These are phyloP conservation scores for Xylariaceae sp. DNA, from an alignment of 2,329 filamentous ascomycete genomes.

Conservation along the genomic window DNA sequence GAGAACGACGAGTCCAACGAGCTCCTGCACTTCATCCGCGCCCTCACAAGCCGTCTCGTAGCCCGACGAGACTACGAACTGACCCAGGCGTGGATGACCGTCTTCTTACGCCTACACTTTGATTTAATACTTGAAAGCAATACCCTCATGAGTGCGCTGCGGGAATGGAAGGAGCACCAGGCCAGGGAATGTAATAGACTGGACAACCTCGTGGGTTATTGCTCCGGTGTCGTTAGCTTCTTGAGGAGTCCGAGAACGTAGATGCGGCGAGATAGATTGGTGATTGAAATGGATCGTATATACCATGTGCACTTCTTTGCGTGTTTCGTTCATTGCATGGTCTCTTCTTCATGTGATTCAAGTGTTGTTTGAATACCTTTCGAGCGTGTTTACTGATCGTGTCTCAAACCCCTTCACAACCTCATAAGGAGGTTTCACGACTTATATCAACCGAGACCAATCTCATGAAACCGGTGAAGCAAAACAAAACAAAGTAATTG, in stretches of 20 bases:
- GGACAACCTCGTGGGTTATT: constrained; percentile 76
- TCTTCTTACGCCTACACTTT: constrained; percentile 77
- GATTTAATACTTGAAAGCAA: constrained; percentile 49
- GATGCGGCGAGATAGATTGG: background rate
- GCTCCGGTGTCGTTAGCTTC: constrained; percentile 78
- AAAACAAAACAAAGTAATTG: too few species aligned
- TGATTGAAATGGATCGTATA: too few species aligned
- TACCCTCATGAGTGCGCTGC: constrained; percentile 53
- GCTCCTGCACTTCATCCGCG: constrained; percentile 72
- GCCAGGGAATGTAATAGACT: constrained; percentile 66
- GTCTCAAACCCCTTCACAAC: too few species aligned
- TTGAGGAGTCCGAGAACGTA: constrained; percentile 59
- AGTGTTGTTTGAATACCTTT: too few species aligned
- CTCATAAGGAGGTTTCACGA: too few species aligned
- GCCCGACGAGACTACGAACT: constrained; percentile 82
- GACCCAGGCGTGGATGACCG: constrained; percentile 94
- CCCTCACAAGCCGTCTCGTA: constrained; percentile 65
- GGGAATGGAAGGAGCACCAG: constrained; percentile 67
- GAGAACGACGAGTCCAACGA: constrained; percentile 55
- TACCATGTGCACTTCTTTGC: too few species aligned
- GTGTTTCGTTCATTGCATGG: too few species aligned
- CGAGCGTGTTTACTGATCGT: too few species aligned
- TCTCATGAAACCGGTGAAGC: too few species aligned
- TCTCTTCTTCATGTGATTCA: too few species aligned
- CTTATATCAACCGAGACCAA: too few species aligned